Evolutionary conservation across 805 yeast species (phyloP).

Genomic region (Cyberlindnera xylosilytica): DNA sequence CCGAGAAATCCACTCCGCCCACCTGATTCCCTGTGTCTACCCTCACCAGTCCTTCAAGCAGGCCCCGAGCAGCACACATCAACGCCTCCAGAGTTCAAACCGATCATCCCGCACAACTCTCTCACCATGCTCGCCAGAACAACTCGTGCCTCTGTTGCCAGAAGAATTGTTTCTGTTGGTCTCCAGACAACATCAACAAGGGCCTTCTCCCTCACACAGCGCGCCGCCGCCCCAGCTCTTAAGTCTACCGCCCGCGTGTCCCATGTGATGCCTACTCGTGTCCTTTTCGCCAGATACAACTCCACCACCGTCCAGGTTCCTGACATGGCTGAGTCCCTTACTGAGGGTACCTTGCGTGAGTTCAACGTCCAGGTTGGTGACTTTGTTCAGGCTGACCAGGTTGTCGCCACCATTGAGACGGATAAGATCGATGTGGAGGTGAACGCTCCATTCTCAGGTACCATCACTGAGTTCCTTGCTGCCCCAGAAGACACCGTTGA

Average conservation of each 20-base stretch:
- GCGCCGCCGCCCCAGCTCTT: constrained; percentile 1
- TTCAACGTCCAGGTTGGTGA: constrained; percentile 81
- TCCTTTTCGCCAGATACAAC: constrained; percentile 28
- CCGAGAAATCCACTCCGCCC: too few species aligned
- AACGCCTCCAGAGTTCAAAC: background rate
- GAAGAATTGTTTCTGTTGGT: constrained; percentile 8
- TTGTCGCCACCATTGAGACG: constrained; percentile 94
- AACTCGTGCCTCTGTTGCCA: constrained; percentile 11
- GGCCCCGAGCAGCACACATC: background rate
- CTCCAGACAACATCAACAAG: constrained; percentile 9
- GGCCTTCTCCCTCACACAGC: constrained; percentile 7
- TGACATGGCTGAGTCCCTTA: constrained; percentile 97
- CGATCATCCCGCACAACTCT: background rate
- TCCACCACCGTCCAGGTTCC: constrained; percentile 80
- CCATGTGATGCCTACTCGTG: constrained; percentile 6
- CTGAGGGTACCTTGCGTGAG: constrained; percentile 88
- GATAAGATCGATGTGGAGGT: constrained; percentile 98
- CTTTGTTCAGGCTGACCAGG: constrained; percentile 80
- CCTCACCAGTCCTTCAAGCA: too few species aligned
- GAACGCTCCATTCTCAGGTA: constrained; percentile 90
- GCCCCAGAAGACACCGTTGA: constrained; percentile 88
- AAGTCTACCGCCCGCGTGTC: background rate
- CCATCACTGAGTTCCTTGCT: constrained; percentile 78
- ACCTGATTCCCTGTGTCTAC: too few species aligned
- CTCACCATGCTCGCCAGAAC: constrained; percentile 15